Base-by-base conservation (phyloP, 2,329 filamentous ascomycete species). In the Diplodia sapinea region DNA sequence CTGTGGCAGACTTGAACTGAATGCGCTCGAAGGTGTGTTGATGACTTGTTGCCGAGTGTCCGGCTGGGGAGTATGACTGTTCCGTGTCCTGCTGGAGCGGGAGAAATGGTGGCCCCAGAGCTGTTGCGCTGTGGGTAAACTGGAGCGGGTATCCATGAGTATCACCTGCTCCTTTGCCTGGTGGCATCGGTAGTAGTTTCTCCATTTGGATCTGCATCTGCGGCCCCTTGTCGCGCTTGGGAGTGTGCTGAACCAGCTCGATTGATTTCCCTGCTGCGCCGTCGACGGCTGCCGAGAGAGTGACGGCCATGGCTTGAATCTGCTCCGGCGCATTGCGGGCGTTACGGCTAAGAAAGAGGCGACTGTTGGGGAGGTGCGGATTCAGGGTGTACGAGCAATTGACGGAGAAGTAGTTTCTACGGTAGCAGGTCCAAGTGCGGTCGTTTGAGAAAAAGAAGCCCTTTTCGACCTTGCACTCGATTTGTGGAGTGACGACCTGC, bases 1-100 rank as follows among this genome's bases (percentile, higher is more conserved):
- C 92, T 0, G 93, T 97, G 1, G 94, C 93, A 71, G 92, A 92
- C 78, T 96, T 96, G 85, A 97, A 97, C 73, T 97, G 93, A 63
- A 97, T 95, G 12, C 94, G 89, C 76, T 97, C 93, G 75, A 96
- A 97, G 0, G 84, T 86, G 68, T 89, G 86, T n/a, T 83, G 82
- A 8, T 78, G 80, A 13, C 73, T 76, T 65, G 73, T 77, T 33
- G 70, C 75, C 0, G 73, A 70, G 56, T 79, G 77, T 57, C 72
- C 75, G 3, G 78, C 70, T 5, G 79, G 73, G 13, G 76, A 76
- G 67, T 74, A 79, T 17, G 62, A 49, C 54, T 73, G 72, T 17
- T 71, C 68, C 8, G 59, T 52, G 1, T 78, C 75, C 38, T 70
- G 73, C 64, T 83, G 82, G 8, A 82, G 71, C 4, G 82, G 82